A percentile compares a stretch with the other conserved stretches of the same genome.
Evolutionary conservation across 208 protist genomes (phyloP).

Genomic region (Acanthamoeba culbertsoni): DNA sequence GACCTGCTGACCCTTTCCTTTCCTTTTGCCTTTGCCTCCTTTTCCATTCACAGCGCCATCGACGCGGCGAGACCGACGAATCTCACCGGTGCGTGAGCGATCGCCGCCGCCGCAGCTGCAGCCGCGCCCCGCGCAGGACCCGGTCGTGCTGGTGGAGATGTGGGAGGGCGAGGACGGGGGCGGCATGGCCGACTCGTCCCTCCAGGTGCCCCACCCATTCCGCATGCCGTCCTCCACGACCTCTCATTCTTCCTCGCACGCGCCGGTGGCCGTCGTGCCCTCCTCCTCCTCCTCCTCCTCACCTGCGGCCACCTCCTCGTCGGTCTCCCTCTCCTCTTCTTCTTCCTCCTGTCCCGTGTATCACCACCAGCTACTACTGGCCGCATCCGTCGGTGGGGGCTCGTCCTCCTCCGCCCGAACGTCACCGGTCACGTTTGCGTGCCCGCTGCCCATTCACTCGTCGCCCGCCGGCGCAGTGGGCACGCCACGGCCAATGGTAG

Average conservation of each 20-base stretch:
- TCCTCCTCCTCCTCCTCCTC: background rate
- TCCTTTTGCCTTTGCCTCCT: background rate
- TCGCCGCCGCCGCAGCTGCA: background rate
- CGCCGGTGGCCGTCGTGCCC: background rate
- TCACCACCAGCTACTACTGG: no score
- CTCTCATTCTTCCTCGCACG: background rate
- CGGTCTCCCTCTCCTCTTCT: background rate
- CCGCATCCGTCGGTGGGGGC: no score
- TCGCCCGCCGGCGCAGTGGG: background rate
- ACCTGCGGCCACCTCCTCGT: background rate
- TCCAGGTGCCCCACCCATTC: background rate
- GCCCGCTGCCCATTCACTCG: background rate
- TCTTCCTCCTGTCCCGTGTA: background rate
- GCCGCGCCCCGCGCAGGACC: no score
- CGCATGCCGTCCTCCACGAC: background rate
- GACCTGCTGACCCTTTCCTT: no score
- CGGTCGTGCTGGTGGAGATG: background rate
- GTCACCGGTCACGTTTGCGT: background rate
- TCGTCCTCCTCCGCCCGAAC: background rate
- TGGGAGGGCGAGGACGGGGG: slow-evolving; percentile 18
- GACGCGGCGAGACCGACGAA: background rate
- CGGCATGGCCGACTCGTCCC: background rate
- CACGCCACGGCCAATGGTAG: background rate
- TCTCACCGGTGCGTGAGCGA: background rate
- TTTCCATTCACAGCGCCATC: background rate